These are phyloP conservation scores for Pyrenophora graminea DNA, from an alignment of 2,329 filamentous ascomycete species.

Conservation along the genomic window DNA sequence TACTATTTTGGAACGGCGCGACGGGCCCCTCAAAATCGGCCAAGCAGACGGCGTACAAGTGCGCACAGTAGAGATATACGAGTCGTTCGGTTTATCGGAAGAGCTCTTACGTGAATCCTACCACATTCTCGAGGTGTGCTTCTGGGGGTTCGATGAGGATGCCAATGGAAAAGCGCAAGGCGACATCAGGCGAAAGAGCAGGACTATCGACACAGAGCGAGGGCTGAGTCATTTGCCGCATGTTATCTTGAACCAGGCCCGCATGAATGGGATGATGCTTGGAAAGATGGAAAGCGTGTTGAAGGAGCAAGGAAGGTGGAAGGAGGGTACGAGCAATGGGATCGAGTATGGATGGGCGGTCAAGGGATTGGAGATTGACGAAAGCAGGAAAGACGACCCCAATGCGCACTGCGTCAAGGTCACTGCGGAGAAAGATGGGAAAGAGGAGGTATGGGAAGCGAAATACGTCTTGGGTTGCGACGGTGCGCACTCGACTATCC, in stretches of 20 bases:
- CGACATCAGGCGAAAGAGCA: conserved; percentile 50
- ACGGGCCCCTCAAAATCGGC: conserved; percentile 60
- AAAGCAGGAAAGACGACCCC: conserved; percentile 38
- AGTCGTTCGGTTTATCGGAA: conserved; percentile 69
- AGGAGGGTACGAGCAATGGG: conserved; percentile 32
- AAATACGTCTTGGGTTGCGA: conserved; percentile 54
- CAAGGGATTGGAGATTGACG: conserved; percentile 56
- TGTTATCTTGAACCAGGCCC: conserved; percentile 71
- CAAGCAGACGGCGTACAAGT: conserved; percentile 69
- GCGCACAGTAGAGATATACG: conserved; percentile 73
- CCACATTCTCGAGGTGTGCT: conserved; percentile 67
- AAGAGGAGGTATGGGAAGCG: conserved; percentile 38
- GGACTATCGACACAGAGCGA: conserved; percentile 60
- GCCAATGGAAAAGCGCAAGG: conserved; percentile 28
- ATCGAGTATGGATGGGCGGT: conserved; percentile 63
- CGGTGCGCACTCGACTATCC: conserved; percentile 58
- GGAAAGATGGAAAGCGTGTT: conserved; percentile 52
- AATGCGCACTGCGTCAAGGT: conserved; percentile 40
- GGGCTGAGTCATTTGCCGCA: conserved; percentile 68
- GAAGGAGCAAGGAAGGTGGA: conserved; percentile 33
- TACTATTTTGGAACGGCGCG: conserved; percentile 61
- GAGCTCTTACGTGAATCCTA: conserved; percentile 67
- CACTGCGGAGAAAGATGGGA: conserved; percentile 37
- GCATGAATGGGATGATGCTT: conserved; percentile 66
- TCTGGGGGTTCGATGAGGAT: conserved; percentile 47